Conservation (phyloP, 495 filamentous ascomycete genomes). For the Aspergillus sclerotiicarbonarius region DNA sequence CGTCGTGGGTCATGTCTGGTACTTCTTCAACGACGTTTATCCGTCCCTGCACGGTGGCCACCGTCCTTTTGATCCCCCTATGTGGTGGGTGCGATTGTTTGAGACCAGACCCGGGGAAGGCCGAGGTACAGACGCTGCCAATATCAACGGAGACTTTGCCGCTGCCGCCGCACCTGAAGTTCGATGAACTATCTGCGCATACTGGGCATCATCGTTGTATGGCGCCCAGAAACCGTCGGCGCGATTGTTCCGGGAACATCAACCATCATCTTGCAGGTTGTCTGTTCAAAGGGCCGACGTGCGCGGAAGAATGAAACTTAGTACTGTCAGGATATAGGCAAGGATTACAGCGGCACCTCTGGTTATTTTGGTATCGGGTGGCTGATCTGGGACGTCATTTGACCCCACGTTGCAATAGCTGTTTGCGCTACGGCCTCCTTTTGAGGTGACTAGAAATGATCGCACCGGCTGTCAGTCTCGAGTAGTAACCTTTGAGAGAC, state of each 20-base stretch:
- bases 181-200: conserved; percentile 24
- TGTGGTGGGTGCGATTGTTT: conserved; percentile 88
- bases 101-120: conserved; percentile 42
- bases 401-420: neutral
- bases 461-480: neutral
- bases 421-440: neutral
- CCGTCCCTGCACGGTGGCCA: conserved; percentile 83
- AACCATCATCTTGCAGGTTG: neutral
- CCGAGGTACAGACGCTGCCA: conserved; percentile 26
- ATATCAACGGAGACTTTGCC: conserved; percentile 37
- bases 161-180: conserved; percentile 42
- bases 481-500: neutral
- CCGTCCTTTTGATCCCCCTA: conserved; percentile 83
- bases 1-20: conserved; percentile 93
- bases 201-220: neutral
- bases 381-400: neutral
- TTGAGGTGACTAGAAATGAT: neutral
- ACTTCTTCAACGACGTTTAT: conserved; percentile 97
- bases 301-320: neutral
- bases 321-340: neutral
- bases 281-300: neutral
- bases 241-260: neutral
- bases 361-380: neutral
- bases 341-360: neutral
- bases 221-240: neutral